Evolutionary conservation across 257 asterid species (phyloP).

Genomic region (Penstemon barbatus): DNA sequence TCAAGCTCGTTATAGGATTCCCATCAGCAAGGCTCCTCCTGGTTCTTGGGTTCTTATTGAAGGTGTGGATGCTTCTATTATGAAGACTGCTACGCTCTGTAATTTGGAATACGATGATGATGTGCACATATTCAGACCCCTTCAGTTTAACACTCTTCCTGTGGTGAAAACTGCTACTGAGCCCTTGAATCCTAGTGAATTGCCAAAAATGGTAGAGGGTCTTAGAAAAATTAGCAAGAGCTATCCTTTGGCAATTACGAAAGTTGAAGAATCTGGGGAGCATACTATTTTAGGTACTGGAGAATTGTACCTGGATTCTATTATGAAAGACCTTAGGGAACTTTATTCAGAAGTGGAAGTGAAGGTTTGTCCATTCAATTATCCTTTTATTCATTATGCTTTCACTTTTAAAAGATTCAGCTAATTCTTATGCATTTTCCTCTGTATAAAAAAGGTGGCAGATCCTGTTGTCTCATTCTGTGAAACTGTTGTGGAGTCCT

Average conservation of each 20-base stretch:
- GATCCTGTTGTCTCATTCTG: slow-evolving; percentile 99
- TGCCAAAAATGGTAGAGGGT: slow-evolving; percentile 99
- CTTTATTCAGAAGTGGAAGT: slow-evolving; percentile 99
- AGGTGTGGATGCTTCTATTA: slow-evolving; percentile 99
- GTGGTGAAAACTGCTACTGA: slow-evolving; percentile 99
- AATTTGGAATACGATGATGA: slow-evolving; percentile 78
- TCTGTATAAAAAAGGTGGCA: slow-evolving; percentile 63
- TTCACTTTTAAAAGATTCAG: not conserved
- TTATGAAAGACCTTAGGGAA: slow-evolving; percentile 98
- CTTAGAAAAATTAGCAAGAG: slow-evolving; percentile 98
- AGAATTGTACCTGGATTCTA: slow-evolving; percentile 87
- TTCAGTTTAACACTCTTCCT: slow-evolving; percentile 92
- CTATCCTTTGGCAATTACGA: slow-evolving; percentile 94
- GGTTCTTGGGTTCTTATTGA: slow-evolving; percentile 99
- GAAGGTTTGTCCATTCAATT: slow-evolving; percentile 51
- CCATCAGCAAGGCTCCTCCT: slow-evolving; percentile 91
- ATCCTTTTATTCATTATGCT: not conserved
- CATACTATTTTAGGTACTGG: slow-evolving; percentile 98
- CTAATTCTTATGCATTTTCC: slow-evolving; percentile 13
- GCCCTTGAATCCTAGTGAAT: slow-evolving; percentile 95
- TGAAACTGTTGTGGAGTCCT: slow-evolving; percentile 96
- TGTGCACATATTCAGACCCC: slow-evolving; percentile 85
- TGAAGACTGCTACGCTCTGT: slow-evolving; percentile 98
- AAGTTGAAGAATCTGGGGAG: slow-evolving; percentile 98
- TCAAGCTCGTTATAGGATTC: slow-evolving; percentile 98